Percentiles rank a stretch among this genome's conserved stretches.
Evolutionary conservation across 164 flowering plant genomes (phyloP).

Genomic region (Dillenia suffruticosa): DNA sequence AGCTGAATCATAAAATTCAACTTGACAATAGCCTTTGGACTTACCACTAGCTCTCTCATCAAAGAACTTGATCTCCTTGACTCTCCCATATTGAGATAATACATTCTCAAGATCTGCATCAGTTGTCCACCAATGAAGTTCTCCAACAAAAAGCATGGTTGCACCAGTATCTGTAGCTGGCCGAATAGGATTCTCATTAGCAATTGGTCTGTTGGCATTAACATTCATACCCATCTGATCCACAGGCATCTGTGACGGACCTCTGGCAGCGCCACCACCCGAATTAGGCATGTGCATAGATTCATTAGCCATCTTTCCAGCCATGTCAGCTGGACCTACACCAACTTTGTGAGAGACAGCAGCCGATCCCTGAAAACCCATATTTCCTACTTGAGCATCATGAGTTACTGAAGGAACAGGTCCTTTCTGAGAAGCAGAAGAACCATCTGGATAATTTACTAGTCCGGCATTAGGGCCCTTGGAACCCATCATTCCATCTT

Average conservation of each 20-base stretch:
- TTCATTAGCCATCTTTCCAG: constrained; percentile 27
- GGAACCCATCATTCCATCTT: constrained; percentile 18
- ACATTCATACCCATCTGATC: constrained; percentile 27
- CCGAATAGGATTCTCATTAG: constrained; percentile 30
- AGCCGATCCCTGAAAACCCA: constrained; percentile 44
- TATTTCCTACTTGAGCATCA: constrained; percentile 33
- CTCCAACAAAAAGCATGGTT: constrained; percentile 67
- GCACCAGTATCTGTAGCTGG: constrained; percentile 45
- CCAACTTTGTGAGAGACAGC: constrained; percentile 30
- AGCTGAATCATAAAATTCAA: constrained; percentile 56
- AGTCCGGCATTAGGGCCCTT: constrained; percentile 26
- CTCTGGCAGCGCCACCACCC: constrained; percentile 29
- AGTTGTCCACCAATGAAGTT: constrained; percentile 82
- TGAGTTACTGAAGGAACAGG: constrained; percentile 23
- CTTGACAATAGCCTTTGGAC: constrained; percentile 80
- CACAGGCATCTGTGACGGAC: constrained; percentile 22
- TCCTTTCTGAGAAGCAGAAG: constrained; percentile 33
- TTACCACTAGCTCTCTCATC: constrained; percentile 81
- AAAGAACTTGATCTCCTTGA: constrained; percentile 67
- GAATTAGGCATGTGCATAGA: constrained; percentile 27
- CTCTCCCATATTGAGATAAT: constrained; percentile 52
- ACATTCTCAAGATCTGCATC: constrained; percentile 69
- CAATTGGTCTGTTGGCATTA: constrained; percentile 23
- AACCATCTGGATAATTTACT: constrained; percentile 22
- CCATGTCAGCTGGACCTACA: constrained; percentile 28